Base-by-base conservation (phyloP, 176 grass and related monocot species). In the Musa beccarii region DNA sequence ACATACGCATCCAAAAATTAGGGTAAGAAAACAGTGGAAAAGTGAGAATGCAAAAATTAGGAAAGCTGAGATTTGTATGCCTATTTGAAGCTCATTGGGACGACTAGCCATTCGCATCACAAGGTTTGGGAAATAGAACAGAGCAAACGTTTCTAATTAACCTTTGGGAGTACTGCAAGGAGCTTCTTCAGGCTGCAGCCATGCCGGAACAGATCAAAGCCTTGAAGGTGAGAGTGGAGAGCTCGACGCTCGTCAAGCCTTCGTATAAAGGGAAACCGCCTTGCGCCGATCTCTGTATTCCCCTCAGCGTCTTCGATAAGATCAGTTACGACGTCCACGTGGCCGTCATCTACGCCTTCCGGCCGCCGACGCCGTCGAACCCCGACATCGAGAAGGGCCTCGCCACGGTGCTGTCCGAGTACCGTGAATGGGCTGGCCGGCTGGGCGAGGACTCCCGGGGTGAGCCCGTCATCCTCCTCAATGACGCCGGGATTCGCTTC, bases 201-300 rank as follows among this genome's bases (percentile, higher is more conserved):
- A 69, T 68, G 26, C 29, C 25, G 6, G 2, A 69, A 24, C 13
- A 49, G 13, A 11, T 17, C 16, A 51, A 53, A 81, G 72, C 54
- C 69, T 89, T 93, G 91, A 84, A 90, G 80, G 75, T 93, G 29
- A 84, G 76, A 59, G 79, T 90, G 26, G 11, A 84, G 81, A 90
- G 85, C 74, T 88, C 88, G 0, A 83, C 65, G 61, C 52, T 82
- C 17, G 78, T 95, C 24, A 83, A 28, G 66, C 88, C 91, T 61
- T 70, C 62, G 19, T 85, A 95, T 83, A 59, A 66, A 9, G 52
- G 66, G 21, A 62, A 49, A 59, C 51, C 1, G 11, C 73, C 79
- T 19, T 64, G 74, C 77, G 81, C 76, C 0, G 13, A 51, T 12
- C 72, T 77, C 54, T 52, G 75, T 66, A 66, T 90, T 17, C 80